These are phyloP conservation scores for Colletotrichum sp. DNA, from an alignment of 2,329 filamentous ascomycete genomes.

Conservation along the genomic window DNA sequence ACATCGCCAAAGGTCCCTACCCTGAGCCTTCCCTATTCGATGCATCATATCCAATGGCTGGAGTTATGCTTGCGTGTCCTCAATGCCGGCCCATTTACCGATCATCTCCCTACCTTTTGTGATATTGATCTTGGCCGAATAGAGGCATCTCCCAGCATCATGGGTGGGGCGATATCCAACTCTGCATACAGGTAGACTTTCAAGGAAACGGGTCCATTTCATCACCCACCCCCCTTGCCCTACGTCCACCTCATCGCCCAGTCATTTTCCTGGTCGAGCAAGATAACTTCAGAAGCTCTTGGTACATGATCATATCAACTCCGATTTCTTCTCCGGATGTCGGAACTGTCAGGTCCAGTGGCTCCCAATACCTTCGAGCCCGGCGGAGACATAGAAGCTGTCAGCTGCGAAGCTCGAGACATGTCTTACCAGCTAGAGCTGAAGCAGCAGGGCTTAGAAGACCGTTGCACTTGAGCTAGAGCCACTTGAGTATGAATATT, in stretches of 20 bases:
- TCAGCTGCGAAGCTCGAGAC: neutral
- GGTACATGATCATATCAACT: neutral
- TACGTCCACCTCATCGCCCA: neutral
- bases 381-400: neutral
- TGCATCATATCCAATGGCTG: rapidly evolving
- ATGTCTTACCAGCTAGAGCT: neutral
- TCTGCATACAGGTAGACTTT: neutral
- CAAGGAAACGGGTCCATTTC: neutral
- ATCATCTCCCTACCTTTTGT: neutral
- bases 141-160: neutral
- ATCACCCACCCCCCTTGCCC: neutral
- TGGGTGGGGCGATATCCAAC: neutral
- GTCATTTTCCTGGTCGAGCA: neutral
- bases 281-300: neutral
- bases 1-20: rapidly evolving
- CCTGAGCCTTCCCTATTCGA: neutral
- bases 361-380: neutral
- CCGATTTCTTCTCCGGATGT: neutral
- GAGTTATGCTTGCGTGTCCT: neutral
- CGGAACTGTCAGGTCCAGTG: rapidly evolving
- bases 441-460: neutral
- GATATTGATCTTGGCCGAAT: rapidly evolving
- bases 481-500: neutral
- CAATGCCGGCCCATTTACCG: neutral
- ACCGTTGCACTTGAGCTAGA: neutral